Conservation (phyloP, 2,329 filamentous ascomycete species). For the Phaeosphaeriaceae sp. region DNA sequence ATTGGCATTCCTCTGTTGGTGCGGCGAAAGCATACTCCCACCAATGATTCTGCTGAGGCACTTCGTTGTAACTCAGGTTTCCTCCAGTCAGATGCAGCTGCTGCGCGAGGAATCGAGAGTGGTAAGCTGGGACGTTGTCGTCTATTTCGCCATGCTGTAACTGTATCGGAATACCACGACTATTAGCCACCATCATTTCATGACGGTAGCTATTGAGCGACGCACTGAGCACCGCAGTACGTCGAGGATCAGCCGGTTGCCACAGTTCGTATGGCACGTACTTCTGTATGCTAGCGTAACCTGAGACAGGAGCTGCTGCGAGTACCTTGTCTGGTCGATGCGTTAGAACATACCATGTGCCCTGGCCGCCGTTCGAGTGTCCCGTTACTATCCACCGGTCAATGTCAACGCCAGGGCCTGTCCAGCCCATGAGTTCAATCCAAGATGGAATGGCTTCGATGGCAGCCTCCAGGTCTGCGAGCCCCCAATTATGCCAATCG, state of each 20-base stretch:
- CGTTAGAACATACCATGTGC: constrained; percentile 63
- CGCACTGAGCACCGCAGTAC: constrained; percentile 56
- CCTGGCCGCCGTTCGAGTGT: constrained; percentile 68
- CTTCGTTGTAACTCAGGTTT: constrained; percentile 58
- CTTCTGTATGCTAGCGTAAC: constrained; percentile 65
- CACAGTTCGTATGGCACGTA: constrained; percentile 66
- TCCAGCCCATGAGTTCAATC: constrained; percentile 59
- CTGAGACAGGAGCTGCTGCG: constrained; percentile 64
- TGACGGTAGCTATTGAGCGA: constrained; percentile 62
- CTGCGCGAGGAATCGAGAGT: constrained; percentile 62
- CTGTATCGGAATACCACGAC: constrained; percentile 59
- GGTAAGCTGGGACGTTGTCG: constrained; percentile 65
- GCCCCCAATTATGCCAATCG: constrained; percentile 68
- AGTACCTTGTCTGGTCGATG: constrained; percentile 64
- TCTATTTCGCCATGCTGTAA: constrained; percentile 65
- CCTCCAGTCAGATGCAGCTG: constrained; percentile 54
- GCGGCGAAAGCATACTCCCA: constrained; percentile 47
- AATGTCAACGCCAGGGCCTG: constrained; percentile 53
- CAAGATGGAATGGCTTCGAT: constrained; percentile 58
- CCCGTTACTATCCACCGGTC: constrained; percentile 62
- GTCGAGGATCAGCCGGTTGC: constrained; percentile 60
- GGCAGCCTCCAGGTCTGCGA: constrained; percentile 62
- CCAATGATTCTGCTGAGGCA: constrained; percentile 59
- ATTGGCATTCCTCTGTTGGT: background rate
- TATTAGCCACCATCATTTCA: constrained; percentile 61